phyloP scores from a whole-genome alignment of 192 early-diverging fungal genomes.

The Backusella luteola region DNA sequence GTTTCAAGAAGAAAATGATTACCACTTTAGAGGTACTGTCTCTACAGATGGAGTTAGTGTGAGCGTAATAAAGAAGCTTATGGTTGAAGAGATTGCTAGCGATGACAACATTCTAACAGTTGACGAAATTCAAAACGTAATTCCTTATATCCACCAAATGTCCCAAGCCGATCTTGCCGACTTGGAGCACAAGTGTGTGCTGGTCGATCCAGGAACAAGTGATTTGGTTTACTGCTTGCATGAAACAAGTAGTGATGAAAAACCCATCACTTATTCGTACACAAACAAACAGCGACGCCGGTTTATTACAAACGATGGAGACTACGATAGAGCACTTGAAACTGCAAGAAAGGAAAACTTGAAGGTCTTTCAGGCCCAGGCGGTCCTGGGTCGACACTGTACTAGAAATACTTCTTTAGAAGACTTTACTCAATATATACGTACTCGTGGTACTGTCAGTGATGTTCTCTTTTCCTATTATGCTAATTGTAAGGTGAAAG shows the following conservation, averaged over 20 bases:
- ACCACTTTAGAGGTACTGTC: background rate
- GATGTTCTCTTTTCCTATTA: background rate
- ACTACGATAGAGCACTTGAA: background rate
- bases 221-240: background rate
- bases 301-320: background rate
- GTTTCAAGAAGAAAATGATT: background rate
- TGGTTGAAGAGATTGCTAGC: background rate
- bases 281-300: background rate
- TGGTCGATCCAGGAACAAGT: background rate
- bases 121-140: background rate
- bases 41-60: background rate
- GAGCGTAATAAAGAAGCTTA: background rate
- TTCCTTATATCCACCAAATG: background rate
- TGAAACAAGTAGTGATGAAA: background rate
- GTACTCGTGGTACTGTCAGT: background rate
- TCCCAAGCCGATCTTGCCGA: background rate
- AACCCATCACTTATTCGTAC: background rate
- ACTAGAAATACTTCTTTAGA: background rate
- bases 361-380: background rate
- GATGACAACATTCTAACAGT: background rate
- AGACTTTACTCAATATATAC: background rate
- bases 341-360: background rate
- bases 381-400: background rate
- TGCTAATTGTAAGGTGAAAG: background rate
- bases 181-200: background rate